phyloP scores from a whole-genome alignment of 2,329 filamentous ascomycete species.

The Fonsecaea erecta region DNA sequence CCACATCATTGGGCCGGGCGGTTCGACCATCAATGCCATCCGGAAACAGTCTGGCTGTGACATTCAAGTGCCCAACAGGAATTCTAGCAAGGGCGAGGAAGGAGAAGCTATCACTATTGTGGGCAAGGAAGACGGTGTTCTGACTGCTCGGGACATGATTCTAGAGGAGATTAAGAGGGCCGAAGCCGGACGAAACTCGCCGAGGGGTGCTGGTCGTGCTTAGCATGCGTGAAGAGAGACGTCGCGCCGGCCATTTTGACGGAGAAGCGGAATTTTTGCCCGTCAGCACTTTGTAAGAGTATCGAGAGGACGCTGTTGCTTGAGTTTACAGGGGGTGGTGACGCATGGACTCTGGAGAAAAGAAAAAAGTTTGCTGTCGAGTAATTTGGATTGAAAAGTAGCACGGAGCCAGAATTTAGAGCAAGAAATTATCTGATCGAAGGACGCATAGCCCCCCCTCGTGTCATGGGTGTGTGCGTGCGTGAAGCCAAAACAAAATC shows the following conservation, averaged over 20 bases:
- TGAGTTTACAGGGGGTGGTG: neutral
- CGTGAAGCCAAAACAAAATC: too few species aligned
- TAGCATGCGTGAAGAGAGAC: neutral
- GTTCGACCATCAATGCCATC: slow-evolving; percentile 90
- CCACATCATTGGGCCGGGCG: slow-evolving; percentile 85
- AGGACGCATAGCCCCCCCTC: too few species aligned
- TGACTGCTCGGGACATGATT: slow-evolving; percentile 87
- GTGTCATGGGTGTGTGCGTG: too few species aligned
- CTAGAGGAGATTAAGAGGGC: slow-evolving; percentile 77
- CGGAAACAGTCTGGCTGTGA: slow-evolving; percentile 89
- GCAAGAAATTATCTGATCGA: neutral
- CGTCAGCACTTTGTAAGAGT: neutral
- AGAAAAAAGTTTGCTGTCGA: neutral
- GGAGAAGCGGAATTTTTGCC: neutral
- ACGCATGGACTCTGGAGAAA: neutral
- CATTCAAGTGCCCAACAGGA: slow-evolving; percentile 88
- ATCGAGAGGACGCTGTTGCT: neutral
- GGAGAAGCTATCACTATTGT: slow-evolving; percentile 88
- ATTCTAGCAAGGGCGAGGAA: slow-evolving; percentile 60
- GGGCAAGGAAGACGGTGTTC: slow-evolving; percentile 77
- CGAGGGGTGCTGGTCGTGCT: slow-evolving; percentile 8
- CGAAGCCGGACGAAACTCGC: slow-evolving; percentile 17
- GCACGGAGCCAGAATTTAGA: neutral
- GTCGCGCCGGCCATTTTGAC: neutral
- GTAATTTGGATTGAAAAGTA: slow-evolving; percentile 2